Percentiles rank a stretch among this genome's conserved stretches.
Conservation (phyloP, 2,329 filamentous ascomycete genomes). For the Colletotrichum sp. region DNA sequence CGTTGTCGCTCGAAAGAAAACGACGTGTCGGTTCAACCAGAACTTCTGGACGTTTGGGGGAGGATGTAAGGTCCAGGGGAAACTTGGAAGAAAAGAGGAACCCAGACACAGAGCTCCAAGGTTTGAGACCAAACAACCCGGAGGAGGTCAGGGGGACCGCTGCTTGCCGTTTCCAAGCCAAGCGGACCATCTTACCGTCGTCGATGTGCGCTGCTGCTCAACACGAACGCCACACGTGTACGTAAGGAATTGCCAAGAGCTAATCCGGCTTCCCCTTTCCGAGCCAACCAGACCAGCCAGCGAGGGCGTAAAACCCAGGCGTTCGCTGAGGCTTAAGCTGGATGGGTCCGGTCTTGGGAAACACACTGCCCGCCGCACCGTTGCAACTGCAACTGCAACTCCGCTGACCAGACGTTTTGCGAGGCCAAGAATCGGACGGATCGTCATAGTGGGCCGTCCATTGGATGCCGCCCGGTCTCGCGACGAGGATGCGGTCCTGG, state of each 20-base stretch:
- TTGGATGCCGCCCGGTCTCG: background rate
- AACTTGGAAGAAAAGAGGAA: conserved; percentile 9
- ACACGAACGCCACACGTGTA: background rate
- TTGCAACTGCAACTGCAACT: background rate
- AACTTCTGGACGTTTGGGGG: background rate
- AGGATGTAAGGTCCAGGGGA: background rate
- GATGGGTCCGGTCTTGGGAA: background rate
- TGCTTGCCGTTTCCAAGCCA: background rate
- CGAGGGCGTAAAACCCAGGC: background rate
- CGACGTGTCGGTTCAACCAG: background rate
- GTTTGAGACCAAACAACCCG: background rate
- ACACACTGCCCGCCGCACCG: background rate
- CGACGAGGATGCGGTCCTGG: background rate
- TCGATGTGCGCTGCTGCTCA: background rate
- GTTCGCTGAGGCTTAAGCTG: background rate
- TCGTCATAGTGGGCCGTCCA: conserved; percentile 5
- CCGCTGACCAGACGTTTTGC: conserved; percentile 1
- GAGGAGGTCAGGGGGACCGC: background rate
- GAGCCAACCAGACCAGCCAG: background rate
- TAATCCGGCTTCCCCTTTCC: background rate
- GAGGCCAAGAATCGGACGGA: conserved; percentile 1
- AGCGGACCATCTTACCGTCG: background rate
- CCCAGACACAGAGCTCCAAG: background rate
- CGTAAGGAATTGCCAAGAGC: conserved; percentile 8
- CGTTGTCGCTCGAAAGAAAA: background rate